Evolutionary conservation across 768 basidiomycete species (phyloP).

Genomic region (Gelatoporia subvermispora): DNA sequence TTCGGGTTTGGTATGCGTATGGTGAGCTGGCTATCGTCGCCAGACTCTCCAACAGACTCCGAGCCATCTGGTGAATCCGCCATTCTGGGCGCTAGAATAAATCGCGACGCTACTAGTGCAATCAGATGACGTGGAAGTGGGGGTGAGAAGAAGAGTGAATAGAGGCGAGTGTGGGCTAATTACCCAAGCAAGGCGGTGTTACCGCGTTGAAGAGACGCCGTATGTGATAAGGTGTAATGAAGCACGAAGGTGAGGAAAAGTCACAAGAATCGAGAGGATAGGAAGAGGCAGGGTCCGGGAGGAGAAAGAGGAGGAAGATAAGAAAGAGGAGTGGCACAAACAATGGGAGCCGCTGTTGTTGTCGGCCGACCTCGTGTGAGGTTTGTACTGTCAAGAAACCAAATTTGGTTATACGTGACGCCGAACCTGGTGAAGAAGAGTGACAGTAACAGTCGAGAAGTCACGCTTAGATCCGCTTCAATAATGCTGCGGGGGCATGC

Average conservation of each 20-base stretch:
- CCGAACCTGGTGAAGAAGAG: conserved; percentile 23
- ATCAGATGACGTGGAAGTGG: not conserved
- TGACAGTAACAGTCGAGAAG: conserved; percentile 14
- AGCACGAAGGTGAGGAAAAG: not conserved
- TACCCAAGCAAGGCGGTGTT: not conserved
- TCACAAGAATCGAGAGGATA: not conserved
- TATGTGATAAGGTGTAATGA: not conserved
- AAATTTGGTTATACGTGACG: conserved; percentile 24
- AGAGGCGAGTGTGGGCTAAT: not conserved
- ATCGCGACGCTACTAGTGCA: too few species aligned
- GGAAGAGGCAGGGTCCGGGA: not conserved
- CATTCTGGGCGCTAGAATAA: conserved; percentile 5
- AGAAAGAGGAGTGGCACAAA: not conserved
- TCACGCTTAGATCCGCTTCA: conserved; percentile 14
- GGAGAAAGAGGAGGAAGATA: conserved; percentile 4
- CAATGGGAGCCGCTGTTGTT: conserved; percentile 6
- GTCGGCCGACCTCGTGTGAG: conserved; percentile 12
- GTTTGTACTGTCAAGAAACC: conserved; percentile 27
- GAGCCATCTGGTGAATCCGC: conserved; percentile 25
- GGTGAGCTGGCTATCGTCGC: conserved; percentile 38
- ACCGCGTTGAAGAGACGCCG: not conserved
- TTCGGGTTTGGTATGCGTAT: conserved; percentile 67
- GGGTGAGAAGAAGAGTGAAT: not conserved
- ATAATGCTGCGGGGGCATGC: not conserved
- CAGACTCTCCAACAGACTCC: conserved; percentile 28